Conservation (phyloP, 202 grass and related monocot species). For the Carex arenaria region DNA sequence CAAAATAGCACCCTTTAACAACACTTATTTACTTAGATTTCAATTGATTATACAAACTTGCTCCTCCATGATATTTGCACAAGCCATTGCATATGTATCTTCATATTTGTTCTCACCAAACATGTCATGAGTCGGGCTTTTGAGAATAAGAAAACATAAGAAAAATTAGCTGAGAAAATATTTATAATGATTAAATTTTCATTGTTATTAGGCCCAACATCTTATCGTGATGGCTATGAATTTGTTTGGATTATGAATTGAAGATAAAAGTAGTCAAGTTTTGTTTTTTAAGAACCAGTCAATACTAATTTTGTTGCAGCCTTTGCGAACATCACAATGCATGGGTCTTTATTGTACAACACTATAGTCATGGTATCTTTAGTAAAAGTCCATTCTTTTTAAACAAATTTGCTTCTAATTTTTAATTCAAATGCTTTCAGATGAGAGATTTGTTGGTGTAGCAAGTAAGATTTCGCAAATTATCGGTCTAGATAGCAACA, state of each 20-base stretch:
- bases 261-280: neutral
- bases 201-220: neutral
- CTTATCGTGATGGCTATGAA: neutral
- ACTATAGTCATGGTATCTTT: neutral
- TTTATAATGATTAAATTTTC: neutral
- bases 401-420: conserved; percentile 4
- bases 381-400: conserved; percentile 5
- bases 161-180: neutral
- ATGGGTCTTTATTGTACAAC: neutral
- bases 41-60: neutral
- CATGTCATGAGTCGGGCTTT: neutral
- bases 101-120: neutral
- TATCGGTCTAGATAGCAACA: conserved; percentile 34
- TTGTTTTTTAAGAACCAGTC: neutral
- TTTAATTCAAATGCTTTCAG: conserved; percentile 23
- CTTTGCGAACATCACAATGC: neutral
- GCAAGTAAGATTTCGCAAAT: conserved; percentile 42
- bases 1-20: neutral
- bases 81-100: neutral
- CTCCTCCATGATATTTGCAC: neutral
- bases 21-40: neutral
- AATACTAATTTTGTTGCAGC: neutral
- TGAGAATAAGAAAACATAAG: neutral
- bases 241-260: conserved; percentile 8
- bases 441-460: conserved; percentile 40